Evolutionary conservation across 2,329 filamentous ascomycete genomes (phyloP), one percentile per base, ranked within the genome.

Genomic region (Waltergamsia citrina): DNA sequence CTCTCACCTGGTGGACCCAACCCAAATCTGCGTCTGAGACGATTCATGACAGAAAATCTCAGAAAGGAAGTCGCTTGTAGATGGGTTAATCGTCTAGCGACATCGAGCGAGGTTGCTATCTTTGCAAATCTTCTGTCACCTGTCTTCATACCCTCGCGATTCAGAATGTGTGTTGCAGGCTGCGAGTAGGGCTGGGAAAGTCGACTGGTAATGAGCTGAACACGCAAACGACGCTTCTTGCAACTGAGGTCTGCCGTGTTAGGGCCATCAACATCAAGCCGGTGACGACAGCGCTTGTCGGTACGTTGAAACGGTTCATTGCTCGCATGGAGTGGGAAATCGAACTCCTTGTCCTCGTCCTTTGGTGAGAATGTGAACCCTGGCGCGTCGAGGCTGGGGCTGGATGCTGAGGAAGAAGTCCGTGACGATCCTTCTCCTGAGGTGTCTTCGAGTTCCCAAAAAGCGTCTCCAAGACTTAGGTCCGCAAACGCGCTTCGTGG

Each of bases 131-230:
- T 57, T 44, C 60, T 67, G 41, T 69, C 62, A 5, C 65, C 62
- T 2, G 52, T 43, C 2, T 60, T 53, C 9, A 54, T 47, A 10
- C 60, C 64, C 36, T 74, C 76, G 18, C 77, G 69, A 51, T 78
- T 74, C 34, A 79, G 64, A 37, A 84, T 81, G 46, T 85, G 78
- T 28, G 78, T 77, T 4, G 81, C 76, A 0, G 81, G 81, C 19
- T 72, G 63, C 0, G 79, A 83, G 53, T 75, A 85, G 2, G 81
- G 79, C 31, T 67, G 70, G 8, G 79, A 84, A 1, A 85, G 71
- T 7, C 78, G 69, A 15, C 78, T 84, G 2, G 81, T 85, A 47
- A 84, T 73, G 28, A 85, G 65, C 15, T 69, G 56, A 3, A 74
- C 59, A 1, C 77, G 67, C 4, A 85, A 57, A 4, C 81, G 67